Evolutionary conservation across 2,329 filamentous ascomycete species (phyloP), one percentile per base, ranked within the genome.

Genomic region (Saccharata proteae): DNA sequence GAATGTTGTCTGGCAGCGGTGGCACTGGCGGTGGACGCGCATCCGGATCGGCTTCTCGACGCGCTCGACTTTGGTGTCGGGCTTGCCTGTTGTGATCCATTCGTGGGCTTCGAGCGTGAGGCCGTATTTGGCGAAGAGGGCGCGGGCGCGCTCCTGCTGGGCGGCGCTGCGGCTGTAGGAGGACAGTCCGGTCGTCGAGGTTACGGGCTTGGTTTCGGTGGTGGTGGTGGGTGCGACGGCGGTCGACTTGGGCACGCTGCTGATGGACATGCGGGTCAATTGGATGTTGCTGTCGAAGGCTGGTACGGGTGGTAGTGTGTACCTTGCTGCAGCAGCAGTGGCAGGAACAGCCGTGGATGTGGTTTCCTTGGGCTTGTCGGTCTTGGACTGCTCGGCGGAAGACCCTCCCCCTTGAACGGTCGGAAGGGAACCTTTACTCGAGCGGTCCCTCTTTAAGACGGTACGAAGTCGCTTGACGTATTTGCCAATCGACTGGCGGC

Each of bases 21-120:
- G 86, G 56, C 86, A 94, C 40, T 71, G 77, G 43, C 77, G 73
- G 52, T 81, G 79, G 32, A 85, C 71, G 32, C 80, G 74, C 70
- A 86, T 80, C 36, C 79, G 74, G 42, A 84, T 80, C 9, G 78
- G 70, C 61, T 81, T 84, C 52, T 83, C 75, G 33, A 81, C 69
- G 25, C 79, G 75, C 35, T 61, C 52, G 7, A 56, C 50, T 26
- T 43, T 43, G 18, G 48, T 45, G 16, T 45, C 41, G 6, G 46
- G 36, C 6, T 46, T 35, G 28, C 28, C 23, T 9, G 46, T 33
- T n/a, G 42, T 30, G 16, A 55, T 49, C 48, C 48, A 56, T 21
- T 55, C 52, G 29, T 54, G 53, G 5, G 55, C 47, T 26, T 58
- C 54, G 18, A 58, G 54, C 2, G 52, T 49, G 35, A 62, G 44